Evolutionary conservation across 768 basidiomycete genomes (phyloP), one percentile per base, ranked within the genome.

Genomic region (Daedaleopsis sinensis): DNA sequence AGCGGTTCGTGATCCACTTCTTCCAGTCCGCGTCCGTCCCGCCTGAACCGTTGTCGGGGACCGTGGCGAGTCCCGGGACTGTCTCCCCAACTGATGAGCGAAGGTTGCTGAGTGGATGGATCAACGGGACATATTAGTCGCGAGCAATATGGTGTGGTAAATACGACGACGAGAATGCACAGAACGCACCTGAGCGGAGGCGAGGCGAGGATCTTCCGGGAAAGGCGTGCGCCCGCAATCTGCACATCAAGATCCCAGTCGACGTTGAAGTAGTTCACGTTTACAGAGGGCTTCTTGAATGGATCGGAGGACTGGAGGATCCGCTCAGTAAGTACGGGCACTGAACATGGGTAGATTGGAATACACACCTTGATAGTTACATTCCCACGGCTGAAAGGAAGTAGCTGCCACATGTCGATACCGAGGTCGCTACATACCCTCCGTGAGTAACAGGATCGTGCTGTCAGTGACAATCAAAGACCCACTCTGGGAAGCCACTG

Each of bases 311-410:
- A 80, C 80, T 84, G 59, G 18, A 47, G 5, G 52, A 49, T 24
- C 47, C 21, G 44, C 18, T 18, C 44, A 24, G 47, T 27, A 9
- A 16, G 46, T 18, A 12, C 16, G 35, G 27, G 3, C 2, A 3
- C 27, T 7, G n/a, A 18, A 13, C 13, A 11, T 19, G 11, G 16
- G 19, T 38, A 19, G 52, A 16, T 9, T 55, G 15, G 13, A 13
- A 27, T 59, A 27, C 71, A 37, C 38, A 83, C 82, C 8, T 71
- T 78, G 65, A 84, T 80, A 52, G 72, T 73, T 32, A 84, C 80
- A n/a, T 67, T 77, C 8, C 84, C 84, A 24, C 84, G 72, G 69
- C 80, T 80, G 72, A 84, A 85, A 1, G 84, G 84, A 5, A 86
- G 75, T 18, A 86, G 75, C 55, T 78, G 77, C 84, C 84, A 86